A percentile compares a stretch with the other conserved stretches of the same genome.
These are phyloP conservation scores for Dactylellina haptotyla DNA, from an alignment of 2,329 filamentous ascomycete genomes.

Conservation along the genomic window DNA sequence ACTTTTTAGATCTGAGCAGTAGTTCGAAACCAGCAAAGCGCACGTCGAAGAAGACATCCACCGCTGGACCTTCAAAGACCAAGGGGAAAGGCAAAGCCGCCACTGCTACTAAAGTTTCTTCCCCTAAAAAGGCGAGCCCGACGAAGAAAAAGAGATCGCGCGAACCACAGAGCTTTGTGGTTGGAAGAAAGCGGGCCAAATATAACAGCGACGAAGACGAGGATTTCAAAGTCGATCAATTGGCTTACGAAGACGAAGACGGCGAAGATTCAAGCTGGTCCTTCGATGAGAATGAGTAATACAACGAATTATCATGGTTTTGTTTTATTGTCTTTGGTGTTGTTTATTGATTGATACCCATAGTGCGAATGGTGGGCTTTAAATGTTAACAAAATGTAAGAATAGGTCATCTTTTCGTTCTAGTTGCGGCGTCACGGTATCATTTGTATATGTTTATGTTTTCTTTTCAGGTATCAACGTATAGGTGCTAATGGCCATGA, in stretches of 20 bases:
- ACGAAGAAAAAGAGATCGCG: conserved; percentile 7
- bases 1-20: conserved; percentile 32
- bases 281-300: conserved; percentile 29
- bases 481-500: conserved; percentile 8
- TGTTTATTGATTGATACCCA: conserved; percentile 23
- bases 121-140: conserved; percentile 15
- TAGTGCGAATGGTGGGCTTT: background rate
- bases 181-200: conserved; percentile 26
- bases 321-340: background rate
- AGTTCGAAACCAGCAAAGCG: conserved; percentile 5
- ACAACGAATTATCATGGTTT: background rate
- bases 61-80: conserved; percentile 3
- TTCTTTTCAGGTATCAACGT: background rate
- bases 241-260: conserved; percentile 46
- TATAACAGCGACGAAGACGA: conserved; percentile 45
- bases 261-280: conserved; percentile 51
- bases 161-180: conserved; percentile 32
- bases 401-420: background rate
- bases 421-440: background rate
- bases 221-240: conserved; percentile 43
- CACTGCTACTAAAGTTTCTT: background rate
- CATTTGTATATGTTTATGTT: background rate
- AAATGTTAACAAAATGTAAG: too few relatives aligned
- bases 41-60: conserved; percentile 3
- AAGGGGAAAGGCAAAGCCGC: conserved; percentile 26